A percentile compares a stretch with the other conserved stretches of the same genome.
Conservation (phyloP, 306 rosid species). For the Malus sieversii region DNA sequence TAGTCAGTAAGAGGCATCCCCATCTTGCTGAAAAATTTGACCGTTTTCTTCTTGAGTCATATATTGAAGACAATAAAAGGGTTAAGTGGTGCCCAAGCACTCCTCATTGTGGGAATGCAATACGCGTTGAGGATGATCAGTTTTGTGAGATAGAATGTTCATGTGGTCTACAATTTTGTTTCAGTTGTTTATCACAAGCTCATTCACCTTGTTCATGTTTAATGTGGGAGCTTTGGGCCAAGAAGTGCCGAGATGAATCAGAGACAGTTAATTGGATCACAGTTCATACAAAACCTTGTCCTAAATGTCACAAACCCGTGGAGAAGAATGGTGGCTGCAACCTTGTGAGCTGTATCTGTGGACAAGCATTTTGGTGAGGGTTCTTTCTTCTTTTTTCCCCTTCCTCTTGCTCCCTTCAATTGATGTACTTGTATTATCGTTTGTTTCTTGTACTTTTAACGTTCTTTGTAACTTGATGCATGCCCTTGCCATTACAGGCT, state of each 20-base stretch:
- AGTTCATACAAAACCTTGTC: slow-evolving; percentile 89
- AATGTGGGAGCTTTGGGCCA: slow-evolving; percentile 95
- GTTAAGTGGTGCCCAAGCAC: slow-evolving; percentile 96
- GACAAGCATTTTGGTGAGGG: slow-evolving; percentile 93
- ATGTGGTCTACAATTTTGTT: slow-evolving; percentile 89
- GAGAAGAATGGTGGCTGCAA: slow-evolving; percentile 99
- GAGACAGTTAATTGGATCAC: slow-evolving; percentile 98
- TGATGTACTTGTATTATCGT: neutral
- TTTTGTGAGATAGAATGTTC: slow-evolving; percentile 91
- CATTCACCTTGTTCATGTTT: slow-evolving; percentile 95
- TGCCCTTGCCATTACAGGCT: neutral
- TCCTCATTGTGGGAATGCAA: slow-evolving; percentile 96
- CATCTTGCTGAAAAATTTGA: slow-evolving; percentile 85
- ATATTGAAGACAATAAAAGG: slow-evolving; percentile 89
- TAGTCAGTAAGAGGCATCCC: slow-evolving; percentile 50
- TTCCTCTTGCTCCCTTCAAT: neutral
- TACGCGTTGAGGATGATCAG: slow-evolving; percentile 70
- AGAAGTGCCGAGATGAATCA: slow-evolving; percentile 94
- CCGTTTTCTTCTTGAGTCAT: slow-evolving; percentile 89
- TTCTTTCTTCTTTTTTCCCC: neutral
- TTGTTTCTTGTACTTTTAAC: slow-evolving; percentile 1
- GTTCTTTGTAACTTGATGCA: neutral
- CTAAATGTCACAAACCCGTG: slow-evolving; percentile 90
- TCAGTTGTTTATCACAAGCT: slow-evolving; percentile 66
- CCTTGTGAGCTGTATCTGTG: slow-evolving; percentile 90